Evolutionary conservation across 140 eudicot species (phyloP).

Genomic region (Oenanthe javanica): DNA sequence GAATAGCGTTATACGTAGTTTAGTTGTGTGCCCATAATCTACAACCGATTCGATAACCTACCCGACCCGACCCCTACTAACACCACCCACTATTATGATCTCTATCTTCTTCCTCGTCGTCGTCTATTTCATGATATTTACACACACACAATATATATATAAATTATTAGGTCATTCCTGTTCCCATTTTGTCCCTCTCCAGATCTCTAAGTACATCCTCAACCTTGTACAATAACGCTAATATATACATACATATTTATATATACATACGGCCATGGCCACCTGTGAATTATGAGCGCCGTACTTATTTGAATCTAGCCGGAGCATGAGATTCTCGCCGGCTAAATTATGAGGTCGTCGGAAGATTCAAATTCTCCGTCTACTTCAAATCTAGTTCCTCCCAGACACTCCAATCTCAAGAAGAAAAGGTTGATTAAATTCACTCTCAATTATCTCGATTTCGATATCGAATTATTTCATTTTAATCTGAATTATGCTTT

Average conservation of each 20-base stretch:
- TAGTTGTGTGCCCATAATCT: too few species aligned
- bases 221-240: background rate
- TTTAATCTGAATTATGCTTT: conserved; percentile 4
- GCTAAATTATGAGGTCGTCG: conserved; percentile 20
- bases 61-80: background rate
- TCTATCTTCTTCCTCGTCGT: background rate
- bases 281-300: background rate
- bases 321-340: conserved; percentile 6
- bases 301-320: background rate
- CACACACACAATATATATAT: background rate
- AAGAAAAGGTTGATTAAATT: conserved; percentile 2
- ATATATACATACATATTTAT: too few species aligned
- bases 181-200: conserved; percentile 14
- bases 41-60: background rate
- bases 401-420: conserved; percentile 6
- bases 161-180: background rate
- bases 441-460: background rate
- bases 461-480: background rate
- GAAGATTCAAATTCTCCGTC: conserved; percentile 16
- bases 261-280: background rate
- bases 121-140: background rate
- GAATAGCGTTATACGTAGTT: too few species aligned
- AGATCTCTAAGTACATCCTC: background rate
- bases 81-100: background rate
- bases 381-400: conserved; percentile 8